Evolutionary conservation across 2,329 filamentous ascomycete genomes (phyloP).

Genomic region (Cladophialophora immunda): DNA sequence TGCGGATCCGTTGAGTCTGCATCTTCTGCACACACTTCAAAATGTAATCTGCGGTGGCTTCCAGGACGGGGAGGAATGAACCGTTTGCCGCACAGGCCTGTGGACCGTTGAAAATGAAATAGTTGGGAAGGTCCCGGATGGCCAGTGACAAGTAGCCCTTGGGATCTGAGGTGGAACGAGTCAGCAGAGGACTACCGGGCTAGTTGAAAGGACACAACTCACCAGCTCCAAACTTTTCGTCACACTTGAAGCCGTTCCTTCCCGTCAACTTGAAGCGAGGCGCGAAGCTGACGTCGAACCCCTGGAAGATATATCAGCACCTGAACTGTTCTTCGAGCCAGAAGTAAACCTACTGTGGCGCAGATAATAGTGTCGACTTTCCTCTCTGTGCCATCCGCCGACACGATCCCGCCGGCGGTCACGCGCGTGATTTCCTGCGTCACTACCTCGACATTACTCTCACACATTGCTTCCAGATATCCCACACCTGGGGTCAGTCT

Average conservation of each 20-base stretch:
- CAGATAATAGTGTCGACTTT: constrained; percentile 48
- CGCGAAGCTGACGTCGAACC: constrained; percentile 47
- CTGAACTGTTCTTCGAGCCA: background rate
- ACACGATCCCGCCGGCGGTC: constrained; percentile 50
- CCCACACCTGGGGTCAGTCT: constrained; percentile 53
- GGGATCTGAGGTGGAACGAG: constrained; percentile 48
- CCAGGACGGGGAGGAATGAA: constrained; percentile 44
- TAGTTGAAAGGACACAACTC: background rate
- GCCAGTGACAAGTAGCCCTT: constrained; percentile 56
- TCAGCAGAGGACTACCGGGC: background rate
- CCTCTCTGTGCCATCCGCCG: constrained; percentile 48
- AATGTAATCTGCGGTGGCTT: constrained; percentile 48
- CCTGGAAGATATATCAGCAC: constrained; percentile 15
- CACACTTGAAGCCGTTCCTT: constrained; percentile 42
- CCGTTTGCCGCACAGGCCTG: constrained; percentile 43
- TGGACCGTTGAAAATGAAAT: constrained; percentile 46
- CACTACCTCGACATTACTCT: constrained; percentile 50
- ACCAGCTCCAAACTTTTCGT: constrained; percentile 31
- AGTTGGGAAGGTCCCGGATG: constrained; percentile 55
- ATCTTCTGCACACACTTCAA: constrained; percentile 47
- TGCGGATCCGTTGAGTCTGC: constrained; percentile 47
- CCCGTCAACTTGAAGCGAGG: constrained; percentile 47
- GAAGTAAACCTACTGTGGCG: constrained; percentile 41
- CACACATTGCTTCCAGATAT: constrained; percentile 53
- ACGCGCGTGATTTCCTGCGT: constrained; percentile 51